Evolutionary conservation across 2,329 filamentous ascomycete genomes (phyloP), one percentile per base, ranked within the genome.

Genomic region (Endoconidiophora laricicola): DNA sequence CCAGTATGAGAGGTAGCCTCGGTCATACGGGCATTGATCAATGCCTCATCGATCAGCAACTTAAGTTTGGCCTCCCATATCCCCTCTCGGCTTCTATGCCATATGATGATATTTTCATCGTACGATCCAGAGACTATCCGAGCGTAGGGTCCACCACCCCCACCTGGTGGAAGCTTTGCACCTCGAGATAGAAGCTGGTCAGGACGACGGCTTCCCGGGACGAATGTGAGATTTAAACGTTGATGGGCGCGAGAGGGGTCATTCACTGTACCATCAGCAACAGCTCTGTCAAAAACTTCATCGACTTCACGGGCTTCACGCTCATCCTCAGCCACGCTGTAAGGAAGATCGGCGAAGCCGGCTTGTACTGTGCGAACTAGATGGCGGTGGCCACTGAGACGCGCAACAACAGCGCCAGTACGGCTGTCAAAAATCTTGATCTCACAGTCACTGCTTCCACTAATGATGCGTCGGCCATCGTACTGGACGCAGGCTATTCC

Each of bases 401-500:
- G 90, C 14, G 88, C 90, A 4, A 96, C 86, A 63, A 96, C 88
- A 9, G 91, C 80, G 3, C 84, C 83, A 0, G 86, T 87, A 43
- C 77, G 74, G 42, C 83, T 81, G 61, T 96, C 91, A 62, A 94
- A 98, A 18, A 98, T 91, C 57, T 91, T 87, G 29, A 98, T 86
- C 39, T 91, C 88, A 61, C 93, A 87, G 63, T 98, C 91, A 58
- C 88, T 95, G 63, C 88, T 95, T 2, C 91, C 91, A 58, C 86
- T 95, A 47, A 98, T 86, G 55, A 98, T 93, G 18, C 91, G 78
- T 46, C 86, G 79, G 23, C 86, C 87, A 61, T 98, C 91, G 60
- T 91, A 96, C 64, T 98, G 90, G 14, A 98, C 88, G 62, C 91
- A 98, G 2, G 91, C 91, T 58, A 98, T 96, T 29, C 91, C 91